Evolutionary conservation across 164 flowering plant genomes (phyloP).

Genomic region (Santalum album): DNA sequence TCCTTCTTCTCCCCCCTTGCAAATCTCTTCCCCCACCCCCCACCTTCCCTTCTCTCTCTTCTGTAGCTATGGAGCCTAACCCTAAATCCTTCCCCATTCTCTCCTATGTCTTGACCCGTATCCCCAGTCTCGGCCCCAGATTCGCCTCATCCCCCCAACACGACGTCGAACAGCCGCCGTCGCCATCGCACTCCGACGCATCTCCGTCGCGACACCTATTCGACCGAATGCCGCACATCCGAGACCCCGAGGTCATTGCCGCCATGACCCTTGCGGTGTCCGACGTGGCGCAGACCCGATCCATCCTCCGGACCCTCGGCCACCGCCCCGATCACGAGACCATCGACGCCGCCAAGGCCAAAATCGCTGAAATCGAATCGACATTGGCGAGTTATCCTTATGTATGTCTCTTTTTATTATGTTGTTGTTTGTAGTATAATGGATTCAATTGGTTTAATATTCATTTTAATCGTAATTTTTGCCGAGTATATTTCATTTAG

Average conservation of each 20-base stretch:
- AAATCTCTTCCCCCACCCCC: too few relatives aligned
- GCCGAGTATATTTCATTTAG: too few relatives aligned
- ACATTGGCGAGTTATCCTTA: too few relatives aligned
- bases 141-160: constrained; percentile 1
- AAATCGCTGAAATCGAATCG: constrained; percentile 35
- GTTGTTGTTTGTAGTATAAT: too few relatives aligned
- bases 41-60: too few relatives aligned
- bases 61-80: constrained; percentile 51
- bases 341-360: constrained; percentile 38
- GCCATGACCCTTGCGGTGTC: constrained; percentile 46
- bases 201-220: constrained; percentile 8
- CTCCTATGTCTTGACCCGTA: constrained; percentile 49
- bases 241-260: constrained; percentile 24
- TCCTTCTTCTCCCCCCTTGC: too few relatives aligned
- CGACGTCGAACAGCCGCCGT: constrained; percentile 38
- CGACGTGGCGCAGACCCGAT: constrained; percentile 49
- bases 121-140: constrained; percentile 20
- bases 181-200: constrained; percentile 1
- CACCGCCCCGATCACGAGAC: constrained; percentile 67
- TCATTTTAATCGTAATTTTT: too few relatives aligned
- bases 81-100: constrained; percentile 55
- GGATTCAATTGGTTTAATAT: too few relatives aligned
- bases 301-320: constrained; percentile 48
- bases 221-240: constrained; percentile 36
- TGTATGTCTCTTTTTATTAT: too few relatives aligned